phyloP scores from a whole-genome alignment of 1,284 basidiomycete species.

The Lentinula novae-zelandiae region DNA sequence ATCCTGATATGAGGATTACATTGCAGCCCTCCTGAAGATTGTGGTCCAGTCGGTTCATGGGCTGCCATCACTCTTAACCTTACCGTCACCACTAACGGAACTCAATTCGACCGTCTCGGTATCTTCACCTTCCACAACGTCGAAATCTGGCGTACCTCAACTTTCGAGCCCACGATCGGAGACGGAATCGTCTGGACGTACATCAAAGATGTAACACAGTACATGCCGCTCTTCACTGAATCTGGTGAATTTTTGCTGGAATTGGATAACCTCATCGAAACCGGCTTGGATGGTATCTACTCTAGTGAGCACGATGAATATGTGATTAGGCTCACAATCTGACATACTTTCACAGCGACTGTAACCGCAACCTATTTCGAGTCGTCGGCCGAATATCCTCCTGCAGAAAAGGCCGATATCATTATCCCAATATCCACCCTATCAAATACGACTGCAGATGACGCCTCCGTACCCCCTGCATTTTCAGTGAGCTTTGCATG shows the following conservation, averaged over 20 bases:
- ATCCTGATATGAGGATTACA: neutral
- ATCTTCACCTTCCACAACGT: conserved; percentile 73
- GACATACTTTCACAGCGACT: conserved; percentile 39
- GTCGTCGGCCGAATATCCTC: conserved; percentile 50
- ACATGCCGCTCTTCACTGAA: conserved; percentile 63
- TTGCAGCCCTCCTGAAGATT: conserved; percentile 64
- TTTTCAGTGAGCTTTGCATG: conserved; percentile 52
- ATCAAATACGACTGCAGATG: conserved; percentile 57
- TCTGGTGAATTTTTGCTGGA: conserved; percentile 68
- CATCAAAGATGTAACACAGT: conserved; percentile 72
- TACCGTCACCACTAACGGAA: conserved; percentile 75
- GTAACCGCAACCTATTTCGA: conserved; percentile 69
- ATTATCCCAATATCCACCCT: conserved; percentile 70
- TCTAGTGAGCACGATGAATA: conserved; percentile 52
- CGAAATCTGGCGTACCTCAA: conserved; percentile 80
- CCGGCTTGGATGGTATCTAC: conserved; percentile 61
- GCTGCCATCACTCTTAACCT: conserved; percentile 72
- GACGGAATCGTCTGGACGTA: conserved; percentile 79
- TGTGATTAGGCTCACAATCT: neutral
- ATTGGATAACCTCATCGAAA: conserved; percentile 63
- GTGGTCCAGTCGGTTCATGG: conserved; percentile 70
- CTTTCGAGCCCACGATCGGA: conserved; percentile 65
- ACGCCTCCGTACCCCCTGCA: conserved; percentile 67
- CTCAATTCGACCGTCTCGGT: conserved; percentile 72
- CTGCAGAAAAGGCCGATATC: conserved; percentile 55